These are phyloP conservation scores for Eimeria maxima DNA, from an alignment of 169 alveolate genomes.

Conservation along the genomic window DNA sequence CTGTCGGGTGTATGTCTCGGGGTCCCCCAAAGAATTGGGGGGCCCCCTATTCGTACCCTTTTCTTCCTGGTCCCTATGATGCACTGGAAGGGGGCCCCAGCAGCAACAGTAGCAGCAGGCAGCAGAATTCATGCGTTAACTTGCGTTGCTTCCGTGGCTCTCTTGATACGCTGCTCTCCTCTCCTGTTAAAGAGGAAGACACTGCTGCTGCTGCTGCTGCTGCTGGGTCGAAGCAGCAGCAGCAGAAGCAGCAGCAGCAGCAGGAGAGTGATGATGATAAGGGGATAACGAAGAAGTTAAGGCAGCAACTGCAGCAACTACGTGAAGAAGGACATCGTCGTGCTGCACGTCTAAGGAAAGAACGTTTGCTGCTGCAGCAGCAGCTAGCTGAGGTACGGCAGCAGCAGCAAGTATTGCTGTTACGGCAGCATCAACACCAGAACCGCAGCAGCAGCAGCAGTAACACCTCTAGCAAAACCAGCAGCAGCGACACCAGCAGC, in stretches of 20 bases:
- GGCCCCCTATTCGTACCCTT: slow-evolving; percentile 25
- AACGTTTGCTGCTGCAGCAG: slow-evolving; percentile 35
- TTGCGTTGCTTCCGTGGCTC: not conserved
- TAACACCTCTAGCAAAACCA: slow-evolving; percentile 9
- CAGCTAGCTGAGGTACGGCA: slow-evolving; percentile 53
- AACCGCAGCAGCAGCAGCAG: not conserved
- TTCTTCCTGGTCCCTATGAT: not conserved
- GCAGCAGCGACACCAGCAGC: slow-evolving; percentile 31
- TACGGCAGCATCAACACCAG: not conserved
- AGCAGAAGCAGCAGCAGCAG: not conserved
- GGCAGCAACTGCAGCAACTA: slow-evolving; percentile 29
- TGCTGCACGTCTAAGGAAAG: slow-evolving; percentile 20
- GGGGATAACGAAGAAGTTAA: not conserved
- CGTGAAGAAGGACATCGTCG: slow-evolving; percentile 18
- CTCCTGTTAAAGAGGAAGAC: not conserved
- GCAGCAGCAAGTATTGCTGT: not conserved
- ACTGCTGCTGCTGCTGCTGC: slow-evolving; percentile 5
- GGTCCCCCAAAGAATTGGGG: not conserved
- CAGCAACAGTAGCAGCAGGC: not conserved
- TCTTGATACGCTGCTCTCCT: not conserved
- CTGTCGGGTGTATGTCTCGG: too few relatives aligned
- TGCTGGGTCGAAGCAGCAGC: not conserved
- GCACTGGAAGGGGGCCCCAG: not conserved
- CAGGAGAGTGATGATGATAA: not conserved
- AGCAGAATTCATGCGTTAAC: too few relatives aligned